These are phyloP conservation scores for Rozella allomycis DNA, from an alignment of 371 early-diverging fungal species.

Conservation along the genomic window DNA sequence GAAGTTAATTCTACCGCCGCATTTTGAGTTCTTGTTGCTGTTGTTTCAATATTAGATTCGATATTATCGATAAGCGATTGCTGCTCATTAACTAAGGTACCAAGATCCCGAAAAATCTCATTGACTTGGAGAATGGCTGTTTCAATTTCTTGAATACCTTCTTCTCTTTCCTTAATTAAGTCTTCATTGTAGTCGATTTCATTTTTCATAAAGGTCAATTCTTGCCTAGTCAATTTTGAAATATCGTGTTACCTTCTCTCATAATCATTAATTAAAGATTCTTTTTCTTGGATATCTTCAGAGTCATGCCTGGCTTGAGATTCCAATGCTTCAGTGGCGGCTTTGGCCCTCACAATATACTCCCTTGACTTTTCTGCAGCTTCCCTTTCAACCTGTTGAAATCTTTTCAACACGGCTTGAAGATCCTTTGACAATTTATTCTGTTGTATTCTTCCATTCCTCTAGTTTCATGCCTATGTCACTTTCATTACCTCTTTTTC, in stretches of 20 bases:
- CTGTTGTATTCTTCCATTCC: constrained; percentile 49
- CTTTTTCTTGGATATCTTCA: no score
- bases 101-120: constrained; percentile 85
- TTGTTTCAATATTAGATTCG: constrained; percentile 61
- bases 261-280: no score
- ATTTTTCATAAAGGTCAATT: constrained; percentile 62
- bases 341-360: constrained; percentile 48
- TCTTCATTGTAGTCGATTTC: constrained; percentile 80
- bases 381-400: constrained; percentile 55
- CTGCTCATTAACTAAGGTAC: constrained; percentile 85
- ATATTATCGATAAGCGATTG: constrained; percentile 43
- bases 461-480: no score
- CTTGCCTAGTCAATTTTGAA: no score
- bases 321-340: no score
- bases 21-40: constrained; percentile 46
- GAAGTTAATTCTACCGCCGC: constrained; percentile 54
- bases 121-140: constrained; percentile 73
- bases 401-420: constrained; percentile 62
- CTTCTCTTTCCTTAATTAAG: constrained; percentile 75
- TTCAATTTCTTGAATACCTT: constrained; percentile 74
- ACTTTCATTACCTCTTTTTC: no score
- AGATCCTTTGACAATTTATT: constrained; percentile 76
- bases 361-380: constrained; percentile 69
- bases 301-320: no score
- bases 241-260: no score